Evolutionary conservation across 2,329 filamentous ascomycete species (phyloP).

Genomic region (Botrytis porri): DNA sequence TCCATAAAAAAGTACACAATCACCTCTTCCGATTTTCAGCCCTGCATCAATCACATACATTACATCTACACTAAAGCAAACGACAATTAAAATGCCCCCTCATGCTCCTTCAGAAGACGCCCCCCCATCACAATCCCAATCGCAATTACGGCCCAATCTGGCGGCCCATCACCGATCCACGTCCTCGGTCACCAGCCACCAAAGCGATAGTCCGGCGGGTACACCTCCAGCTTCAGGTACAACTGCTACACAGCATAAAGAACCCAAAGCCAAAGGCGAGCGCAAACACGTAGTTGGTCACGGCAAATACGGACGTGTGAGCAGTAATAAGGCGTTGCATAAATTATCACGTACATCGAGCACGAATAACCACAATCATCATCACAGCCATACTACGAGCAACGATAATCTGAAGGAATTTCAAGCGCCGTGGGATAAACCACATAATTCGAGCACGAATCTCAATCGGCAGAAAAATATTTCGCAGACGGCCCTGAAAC

Average conservation of each 20-base stretch:
- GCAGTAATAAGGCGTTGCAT: slow-evolving; percentile 35
- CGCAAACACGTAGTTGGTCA: slow-evolving; percentile 34
- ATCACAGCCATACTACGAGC: slow-evolving; percentile 29
- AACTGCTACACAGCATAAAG: slow-evolving; percentile 32
- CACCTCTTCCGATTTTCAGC: slow-evolving; percentile 12
- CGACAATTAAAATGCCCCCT: slow-evolving; percentile 16
- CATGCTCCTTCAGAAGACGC: slow-evolving; percentile 13
- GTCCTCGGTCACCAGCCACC: slow-evolving; percentile 27
- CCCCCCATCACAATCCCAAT: slow-evolving; percentile 17
- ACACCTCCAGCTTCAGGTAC: slow-evolving; percentile 28
- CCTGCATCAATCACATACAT: slow-evolving; percentile 18
- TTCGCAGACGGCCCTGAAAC: slow-evolving; percentile 55
- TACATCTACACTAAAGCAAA: slow-evolving; percentile 10
- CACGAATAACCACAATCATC: slow-evolving; percentile 27
- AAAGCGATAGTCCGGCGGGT: slow-evolving; percentile 15
- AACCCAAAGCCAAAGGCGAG: slow-evolving; percentile 27
- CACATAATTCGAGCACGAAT: slow-evolving; percentile 31
- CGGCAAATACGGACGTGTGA: slow-evolving; percentile 27
- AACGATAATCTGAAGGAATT: slow-evolving; percentile 34
- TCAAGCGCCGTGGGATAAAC: slow-evolving; percentile 33
- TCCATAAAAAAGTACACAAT: slow-evolving; percentile 28
- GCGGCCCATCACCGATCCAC: slow-evolving; percentile 30
- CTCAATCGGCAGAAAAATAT: slow-evolving; percentile 47
- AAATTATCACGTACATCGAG: slow-evolving; percentile 27
- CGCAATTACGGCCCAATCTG: slow-evolving; percentile 27